Conservation (phyloP, 805 yeast genomes). For the Candida tammaniensis region DNA sequence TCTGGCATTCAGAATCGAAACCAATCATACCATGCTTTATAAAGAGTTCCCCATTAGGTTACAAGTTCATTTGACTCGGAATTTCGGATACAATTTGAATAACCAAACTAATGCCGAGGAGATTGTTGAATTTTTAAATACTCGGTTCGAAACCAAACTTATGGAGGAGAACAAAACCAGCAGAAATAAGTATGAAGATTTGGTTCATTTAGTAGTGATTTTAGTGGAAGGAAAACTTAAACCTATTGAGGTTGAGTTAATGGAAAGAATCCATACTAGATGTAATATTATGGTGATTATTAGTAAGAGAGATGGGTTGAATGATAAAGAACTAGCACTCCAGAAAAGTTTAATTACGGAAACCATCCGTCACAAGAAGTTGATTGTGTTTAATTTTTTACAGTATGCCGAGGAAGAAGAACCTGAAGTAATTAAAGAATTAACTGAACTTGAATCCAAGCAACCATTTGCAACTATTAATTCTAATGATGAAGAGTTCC, state of each 20-base stretch:
- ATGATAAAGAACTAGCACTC: constrained; percentile 3
- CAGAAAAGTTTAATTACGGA: constrained; percentile 8
- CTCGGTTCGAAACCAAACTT: constrained; percentile 9
- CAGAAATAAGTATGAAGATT: constrained; percentile 9
- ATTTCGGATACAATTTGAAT: constrained; percentile 23
- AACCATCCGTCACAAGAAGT: constrained; percentile 1
- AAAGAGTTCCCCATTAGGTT: constrained; percentile 22
- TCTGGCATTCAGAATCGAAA: constrained; percentile 1
- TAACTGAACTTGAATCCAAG: constrained; percentile 1
- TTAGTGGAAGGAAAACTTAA: constrained; percentile 10
- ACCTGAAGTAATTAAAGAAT: constrained; percentile 2
- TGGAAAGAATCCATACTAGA: constrained; percentile 8
- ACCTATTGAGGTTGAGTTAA: constrained; percentile 11
- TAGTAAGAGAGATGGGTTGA: constrained; percentile 11
- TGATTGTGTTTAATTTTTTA: constrained; percentile 9
- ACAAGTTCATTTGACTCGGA: constrained; percentile 19
- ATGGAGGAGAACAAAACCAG: constrained; percentile 11
- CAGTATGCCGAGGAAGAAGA: constrained; percentile 4
- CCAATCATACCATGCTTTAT: constrained; percentile 1
- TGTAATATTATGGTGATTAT: constrained; percentile 12
- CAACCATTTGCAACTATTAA: constrained; percentile 11
- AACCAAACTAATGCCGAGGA: constrained; percentile 15
- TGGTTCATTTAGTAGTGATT: constrained; percentile 11
- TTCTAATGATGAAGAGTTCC: constrained; percentile 2
- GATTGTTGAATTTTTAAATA: constrained; percentile 9